Evolutionary conservation across 2,329 filamentous ascomycete genomes (phyloP).

Genomic region (Coniochaeta sp.): DNA sequence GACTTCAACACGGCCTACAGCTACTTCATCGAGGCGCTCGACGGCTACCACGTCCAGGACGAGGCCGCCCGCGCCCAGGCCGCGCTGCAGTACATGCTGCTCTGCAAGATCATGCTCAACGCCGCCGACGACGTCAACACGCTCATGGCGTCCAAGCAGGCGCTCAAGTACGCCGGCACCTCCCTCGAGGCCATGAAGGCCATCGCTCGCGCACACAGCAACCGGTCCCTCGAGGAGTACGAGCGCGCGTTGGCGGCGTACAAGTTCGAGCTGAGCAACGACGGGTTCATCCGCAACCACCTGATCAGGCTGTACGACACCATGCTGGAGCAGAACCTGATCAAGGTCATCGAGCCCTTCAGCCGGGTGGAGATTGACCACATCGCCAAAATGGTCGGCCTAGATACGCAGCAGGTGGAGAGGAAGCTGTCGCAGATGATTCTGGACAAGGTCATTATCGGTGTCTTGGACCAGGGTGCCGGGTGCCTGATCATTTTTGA

Average conservation of each 20-base stretch:
- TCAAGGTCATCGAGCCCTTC: slow-evolving; percentile 99
- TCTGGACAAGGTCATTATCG: slow-evolving; percentile 96
- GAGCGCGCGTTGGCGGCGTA: slow-evolving; percentile 86
- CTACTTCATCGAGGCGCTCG: slow-evolving; percentile 98
- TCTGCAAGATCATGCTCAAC: slow-evolving; percentile 99
- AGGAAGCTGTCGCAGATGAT: slow-evolving; percentile 99
- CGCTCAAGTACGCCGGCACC: slow-evolving; percentile 90
- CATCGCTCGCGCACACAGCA: slow-evolving; percentile 88
- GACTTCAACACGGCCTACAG: slow-evolving; percentile 99
- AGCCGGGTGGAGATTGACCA: slow-evolving; percentile 94
- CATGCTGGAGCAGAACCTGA: slow-evolving; percentile 98
- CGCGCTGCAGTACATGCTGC: slow-evolving; percentile 96
- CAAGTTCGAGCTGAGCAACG: slow-evolving; percentile 86
- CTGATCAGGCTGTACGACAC: slow-evolving; percentile 92
- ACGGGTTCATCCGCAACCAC: slow-evolving; percentile 95
- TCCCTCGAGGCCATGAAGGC: slow-evolving; percentile 99
- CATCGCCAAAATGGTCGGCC: slow-evolving; percentile 93
- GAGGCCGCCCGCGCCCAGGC: slow-evolving; percentile 87
- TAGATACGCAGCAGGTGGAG: slow-evolving; percentile 95
- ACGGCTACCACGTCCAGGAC: slow-evolving; percentile 92
- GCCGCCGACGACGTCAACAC: slow-evolving; percentile 91
- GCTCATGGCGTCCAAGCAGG: slow-evolving; percentile 92
- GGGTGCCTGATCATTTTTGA: slow-evolving; percentile 96
- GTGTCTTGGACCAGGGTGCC: slow-evolving; percentile 94
- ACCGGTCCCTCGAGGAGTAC: slow-evolving; percentile 94